Evolutionary conservation across 805 yeast genomes (phyloP).

Genomic region (Brettanomyces naardenensis): DNA sequence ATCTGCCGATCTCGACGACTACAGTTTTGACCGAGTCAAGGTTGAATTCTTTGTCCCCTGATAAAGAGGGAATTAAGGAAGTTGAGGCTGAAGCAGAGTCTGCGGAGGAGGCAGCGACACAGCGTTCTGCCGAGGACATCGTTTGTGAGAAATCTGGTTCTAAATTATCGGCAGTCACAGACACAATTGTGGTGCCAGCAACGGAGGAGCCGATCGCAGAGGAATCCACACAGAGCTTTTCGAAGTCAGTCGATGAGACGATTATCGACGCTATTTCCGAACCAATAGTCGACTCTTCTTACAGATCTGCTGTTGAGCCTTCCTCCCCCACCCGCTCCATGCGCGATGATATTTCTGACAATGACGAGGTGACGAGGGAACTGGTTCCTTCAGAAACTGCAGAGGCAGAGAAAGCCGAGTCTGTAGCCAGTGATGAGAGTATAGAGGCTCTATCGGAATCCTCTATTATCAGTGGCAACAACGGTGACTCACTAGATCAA

Average conservation of each 20-base stretch:
- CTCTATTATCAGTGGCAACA: slow-evolving; percentile 14
- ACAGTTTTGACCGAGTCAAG: neutral
- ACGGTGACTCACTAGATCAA: slow-evolving; percentile 12
- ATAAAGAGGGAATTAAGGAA: neutral
- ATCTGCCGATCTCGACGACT: neutral
- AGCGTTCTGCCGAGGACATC: no score
- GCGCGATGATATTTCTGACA: neutral
- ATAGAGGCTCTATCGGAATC: slow-evolving; percentile 20
- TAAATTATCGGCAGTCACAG: no score
- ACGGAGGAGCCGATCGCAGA: no score
- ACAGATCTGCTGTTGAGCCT: no score
- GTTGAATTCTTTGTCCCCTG: neutral
- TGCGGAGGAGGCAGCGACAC: no score
- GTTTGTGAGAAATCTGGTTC: neutral
- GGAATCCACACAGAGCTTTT: no score
- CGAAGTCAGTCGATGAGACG: no score
- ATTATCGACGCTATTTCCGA: no score
- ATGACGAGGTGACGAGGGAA: neutral
- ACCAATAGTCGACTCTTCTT: no score
- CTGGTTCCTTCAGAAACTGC: neutral
- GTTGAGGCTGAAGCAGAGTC: neutral
- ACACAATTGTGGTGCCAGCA: no score
- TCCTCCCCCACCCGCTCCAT: no score
- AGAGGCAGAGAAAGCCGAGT: neutral
- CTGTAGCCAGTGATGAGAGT: neutral